Conservation (phyloP, 768 basidiomycete species). For the Boletus rubroflammeus region DNA sequence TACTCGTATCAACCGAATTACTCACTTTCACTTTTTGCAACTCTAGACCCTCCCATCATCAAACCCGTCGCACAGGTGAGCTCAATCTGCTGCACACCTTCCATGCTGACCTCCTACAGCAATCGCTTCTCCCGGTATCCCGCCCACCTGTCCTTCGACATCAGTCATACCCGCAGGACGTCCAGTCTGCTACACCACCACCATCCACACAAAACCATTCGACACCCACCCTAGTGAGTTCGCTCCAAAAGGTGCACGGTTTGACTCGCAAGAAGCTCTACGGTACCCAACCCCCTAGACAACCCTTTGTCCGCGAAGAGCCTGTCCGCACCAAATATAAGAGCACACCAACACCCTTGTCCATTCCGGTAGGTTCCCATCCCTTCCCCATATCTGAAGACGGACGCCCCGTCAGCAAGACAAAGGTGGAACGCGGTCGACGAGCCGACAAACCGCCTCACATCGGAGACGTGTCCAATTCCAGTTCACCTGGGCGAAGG, state of each 20-base stretch:
- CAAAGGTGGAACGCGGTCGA: slow-evolving; percentile 25
- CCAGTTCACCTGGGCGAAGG: slow-evolving; percentile 37
- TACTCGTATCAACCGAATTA: background rate
- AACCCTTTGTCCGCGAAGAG: slow-evolving; percentile 55
- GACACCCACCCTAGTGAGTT: slow-evolving; percentile 53
- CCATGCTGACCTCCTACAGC: slow-evolving; percentile 11
- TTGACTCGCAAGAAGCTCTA: slow-evolving; percentile 69
- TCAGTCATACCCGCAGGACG: slow-evolving; percentile 29
- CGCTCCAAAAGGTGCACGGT: slow-evolving; percentile 65
- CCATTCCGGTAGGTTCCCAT: slow-evolving; percentile 27
- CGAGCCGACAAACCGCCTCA: slow-evolving; percentile 18
- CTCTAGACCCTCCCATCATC: slow-evolving; percentile 9
- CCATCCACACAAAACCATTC: slow-evolving; percentile 21
- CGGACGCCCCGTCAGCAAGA: slow-evolving; percentile 13
- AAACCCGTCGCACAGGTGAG: slow-evolving; percentile 16
- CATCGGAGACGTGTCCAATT: slow-evolving; percentile 13
- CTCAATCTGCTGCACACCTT: background rate
- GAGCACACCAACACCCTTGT: slow-evolving; percentile 30
- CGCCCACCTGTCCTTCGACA: slow-evolving; percentile 26
- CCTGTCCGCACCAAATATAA: slow-evolving; percentile 36
- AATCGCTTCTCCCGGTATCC: background rate
- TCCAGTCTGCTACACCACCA: slow-evolving; percentile 18
- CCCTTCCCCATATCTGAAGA: slow-evolving; percentile 20
- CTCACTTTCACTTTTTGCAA: slow-evolving; percentile 1
- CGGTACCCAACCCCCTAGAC: slow-evolving; percentile 44